phyloP scores from a whole-genome alignment of 768 basidiomycete genomes.

The Mrakia frigida region DNA sequence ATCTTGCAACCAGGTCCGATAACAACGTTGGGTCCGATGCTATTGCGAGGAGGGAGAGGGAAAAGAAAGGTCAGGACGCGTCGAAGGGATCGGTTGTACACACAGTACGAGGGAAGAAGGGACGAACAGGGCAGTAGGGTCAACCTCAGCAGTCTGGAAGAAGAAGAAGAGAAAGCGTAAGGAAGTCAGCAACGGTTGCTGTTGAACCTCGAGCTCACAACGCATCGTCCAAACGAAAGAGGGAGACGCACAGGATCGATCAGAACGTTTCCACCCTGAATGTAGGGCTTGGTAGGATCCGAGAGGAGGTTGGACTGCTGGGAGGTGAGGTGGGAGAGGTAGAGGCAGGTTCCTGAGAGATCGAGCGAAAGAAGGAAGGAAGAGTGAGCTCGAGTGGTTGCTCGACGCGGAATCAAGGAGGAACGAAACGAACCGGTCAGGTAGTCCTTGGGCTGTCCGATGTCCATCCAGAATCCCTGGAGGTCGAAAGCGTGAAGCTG shows the following conservation, averaged over 20 bases:
- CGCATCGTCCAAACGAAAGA: not conserved
- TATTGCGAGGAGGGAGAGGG: slow-evolving; percentile 38
- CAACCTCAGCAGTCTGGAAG: slow-evolving; percentile 34
- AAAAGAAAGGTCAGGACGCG: slow-evolving; percentile 31
- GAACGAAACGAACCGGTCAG: slow-evolving; percentile 36
- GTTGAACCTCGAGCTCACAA: not conserved
- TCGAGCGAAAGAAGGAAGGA: slow-evolving; percentile 7
- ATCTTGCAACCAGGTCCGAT: slow-evolving; percentile 49
- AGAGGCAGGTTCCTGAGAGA: slow-evolving; percentile 48
- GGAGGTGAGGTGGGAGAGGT: slow-evolving; percentile 48
- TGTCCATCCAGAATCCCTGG: slow-evolving; percentile 52
- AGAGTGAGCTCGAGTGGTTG: not conserved
- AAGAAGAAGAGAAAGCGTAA: not conserved
- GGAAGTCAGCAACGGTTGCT: not conserved
- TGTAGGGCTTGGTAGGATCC: slow-evolving; percentile 47
- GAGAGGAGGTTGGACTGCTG: slow-evolving; percentile 44
- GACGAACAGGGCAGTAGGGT: slow-evolving; percentile 31
- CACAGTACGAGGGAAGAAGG: not conserved
- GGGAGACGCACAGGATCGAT: slow-evolving; percentile 46
- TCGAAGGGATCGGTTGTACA: slow-evolving; percentile 35
- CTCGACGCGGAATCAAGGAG: not conserved
- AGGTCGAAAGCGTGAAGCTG: slow-evolving; percentile 51
- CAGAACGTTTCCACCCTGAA: slow-evolving; percentile 49
- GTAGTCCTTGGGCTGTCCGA: slow-evolving; percentile 51
- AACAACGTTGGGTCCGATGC: slow-evolving; percentile 50